Evolutionary conservation across 768 basidiomycete genomes (phyloP), one percentile per base, ranked within the genome.

Genomic region (Xanthoconium stramineum): DNA sequence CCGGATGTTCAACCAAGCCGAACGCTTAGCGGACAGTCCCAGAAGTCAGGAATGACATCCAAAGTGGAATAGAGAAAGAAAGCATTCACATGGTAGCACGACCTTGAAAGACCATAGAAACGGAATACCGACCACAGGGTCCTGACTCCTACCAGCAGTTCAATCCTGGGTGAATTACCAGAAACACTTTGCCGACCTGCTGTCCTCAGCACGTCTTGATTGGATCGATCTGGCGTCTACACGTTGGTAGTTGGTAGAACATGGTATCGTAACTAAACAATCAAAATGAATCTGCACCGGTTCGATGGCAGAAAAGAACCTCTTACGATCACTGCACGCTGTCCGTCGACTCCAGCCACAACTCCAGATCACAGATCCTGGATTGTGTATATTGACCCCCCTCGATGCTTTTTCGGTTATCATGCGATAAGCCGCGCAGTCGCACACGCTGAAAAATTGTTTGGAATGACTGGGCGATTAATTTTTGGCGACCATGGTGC

Each of bases 391-490:
- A 30, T 50, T 37, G 28, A 39, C 35, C 33, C 36, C 47, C 44
- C 29, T 46, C 24, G 44, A 59, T 3, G 19, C 17, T 2, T 35
- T 29, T 9, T 28, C 56, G 65, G 65, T 42, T 2, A 59, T 6
- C 48, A 47, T 47, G 10, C 63, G 62, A 57, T 30, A 19, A 1
- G 1, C 60, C 59, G 61, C 24, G 38, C n/a, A 5, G 5, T 36
- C 19, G 17, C 49, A 53, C 29, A 58, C 53, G 53, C 52, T 46
- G 19, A 36, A 9, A 12, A 17, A 12, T 9, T 11, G 17, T 39
- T 47, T 39, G 10, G 28, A 43, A 46, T 19, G 14, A 20, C 33
- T 14, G 20, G 28, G 11, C 7, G 35, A 43, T 56, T 37, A 40
- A 62, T 43, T 39, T 6, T 12, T 52, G 28, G 11, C 4, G 17